phyloP scores from a whole-genome alignment of 2,329 filamentous ascomycete species.

The Neonectria hederae region DNA sequence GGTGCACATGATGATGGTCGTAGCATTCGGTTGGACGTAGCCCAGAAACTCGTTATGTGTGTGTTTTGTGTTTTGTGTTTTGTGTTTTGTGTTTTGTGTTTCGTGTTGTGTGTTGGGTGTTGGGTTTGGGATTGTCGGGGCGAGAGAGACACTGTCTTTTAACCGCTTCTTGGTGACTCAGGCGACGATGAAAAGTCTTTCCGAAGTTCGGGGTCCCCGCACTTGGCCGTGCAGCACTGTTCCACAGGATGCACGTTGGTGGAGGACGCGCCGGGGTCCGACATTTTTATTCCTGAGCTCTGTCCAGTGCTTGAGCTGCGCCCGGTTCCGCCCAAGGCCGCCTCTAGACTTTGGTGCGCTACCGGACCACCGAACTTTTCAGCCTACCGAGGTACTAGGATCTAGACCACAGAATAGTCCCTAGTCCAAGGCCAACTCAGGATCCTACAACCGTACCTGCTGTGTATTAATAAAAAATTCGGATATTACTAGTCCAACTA shows the following conservation, averaged over 20 bases:
- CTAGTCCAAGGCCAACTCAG: no score
- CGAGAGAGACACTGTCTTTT: not conserved
- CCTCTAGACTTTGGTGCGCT: not conserved
- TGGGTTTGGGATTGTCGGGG: not conserved
- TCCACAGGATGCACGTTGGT: not conserved
- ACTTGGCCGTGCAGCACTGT: not conserved
- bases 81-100: not conserved
- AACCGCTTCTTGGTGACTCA: not conserved
- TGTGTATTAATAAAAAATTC: no score
- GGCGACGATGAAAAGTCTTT: not conserved
- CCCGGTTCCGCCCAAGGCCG: not conserved
- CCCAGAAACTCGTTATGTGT: no score
- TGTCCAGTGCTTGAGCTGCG: not conserved
- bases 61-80: no score
- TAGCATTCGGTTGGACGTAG: not conserved
- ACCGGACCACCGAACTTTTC: not conserved
- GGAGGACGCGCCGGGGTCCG: no score
- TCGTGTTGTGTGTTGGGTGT: not conserved
- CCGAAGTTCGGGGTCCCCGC: not conserved
- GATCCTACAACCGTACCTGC: no score
- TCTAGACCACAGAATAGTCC: no score
- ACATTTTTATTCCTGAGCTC: not conserved
- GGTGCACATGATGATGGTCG: constrained; percentile 32
- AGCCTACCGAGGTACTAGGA: no score
- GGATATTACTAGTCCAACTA: no score